Evolutionary conservation across 2,329 filamentous ascomycete species (phyloP), one percentile per base, ranked within the genome.

Genomic region (Ceratocystis lukuohia): DNA sequence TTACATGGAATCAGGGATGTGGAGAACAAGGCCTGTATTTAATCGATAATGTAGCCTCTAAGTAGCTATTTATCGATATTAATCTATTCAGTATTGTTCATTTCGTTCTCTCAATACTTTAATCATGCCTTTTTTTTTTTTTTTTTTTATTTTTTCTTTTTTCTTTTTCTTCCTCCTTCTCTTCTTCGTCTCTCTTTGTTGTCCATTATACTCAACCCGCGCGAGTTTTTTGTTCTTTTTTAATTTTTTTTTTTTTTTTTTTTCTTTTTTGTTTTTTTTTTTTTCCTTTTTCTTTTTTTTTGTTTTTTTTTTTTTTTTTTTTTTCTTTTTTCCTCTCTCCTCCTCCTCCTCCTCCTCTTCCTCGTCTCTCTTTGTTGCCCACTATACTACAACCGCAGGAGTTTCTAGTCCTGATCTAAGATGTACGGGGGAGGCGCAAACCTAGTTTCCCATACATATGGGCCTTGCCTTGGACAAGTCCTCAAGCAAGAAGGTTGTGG

Each of bases 391-490:
- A 2, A 22, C n/a, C 12, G 7, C 22, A 53, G 48, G 48, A 53
- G 48, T 53, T 28, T 53, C 48, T 22, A 12, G 48, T 28, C 22
- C 48, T 53, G 48, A 53, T 53, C 48, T 53, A 53, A 53, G 20
- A 53, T 28, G 48, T 53, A 53, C 48, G 48, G 48, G 48, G 48
- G 48, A 53, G 48, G 48, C 48, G 48, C 48, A 53, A 53, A 25
- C 28, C 20, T 5, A 53, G 48, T 53, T 17, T 5, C 20, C 22
- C 20, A 50, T 12, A 50, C 22, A 22, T 50, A 20, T 25, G n/a
- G 20, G 3, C 48, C 20, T 50, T 25, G 48, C 48, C 48, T 25
- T 50, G n/a, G 25, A 53, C 48, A 53, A 25, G 46, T 5, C n/a
- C 17, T 25, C 48, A 53, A 12, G 37, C 8, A 8, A 53, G 12